Evolutionary conservation across 164 flowering plant genomes (phyloP).

Genomic region (Aristolochia fimbriata): DNA sequence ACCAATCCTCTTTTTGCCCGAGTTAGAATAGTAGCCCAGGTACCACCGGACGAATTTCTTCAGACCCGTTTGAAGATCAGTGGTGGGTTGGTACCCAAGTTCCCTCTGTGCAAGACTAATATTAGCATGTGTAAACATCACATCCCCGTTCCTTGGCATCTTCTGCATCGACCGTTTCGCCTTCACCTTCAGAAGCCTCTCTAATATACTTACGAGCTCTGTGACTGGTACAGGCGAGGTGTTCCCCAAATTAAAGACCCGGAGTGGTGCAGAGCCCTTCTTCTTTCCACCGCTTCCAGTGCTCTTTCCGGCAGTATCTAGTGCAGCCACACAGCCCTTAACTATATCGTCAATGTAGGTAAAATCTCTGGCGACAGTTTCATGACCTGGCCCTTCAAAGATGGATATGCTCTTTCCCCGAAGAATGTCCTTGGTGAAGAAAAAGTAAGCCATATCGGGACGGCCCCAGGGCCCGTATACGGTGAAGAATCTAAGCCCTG

Average conservation of each 20-base stretch:
- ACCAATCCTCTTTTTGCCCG: slow-evolving; percentile 48
- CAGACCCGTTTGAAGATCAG: slow-evolving; percentile 82
- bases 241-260: slow-evolving; percentile 78
- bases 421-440: slow-evolving; percentile 77
- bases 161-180: slow-evolving; percentile 61
- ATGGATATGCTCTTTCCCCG: slow-evolving; percentile 61
- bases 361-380: slow-evolving; percentile 86
- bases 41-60: slow-evolving; percentile 80
- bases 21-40: slow-evolving; percentile 40
- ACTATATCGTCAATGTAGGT: slow-evolving; percentile 82
- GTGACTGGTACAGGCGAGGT: slow-evolving; percentile 73
- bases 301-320: slow-evolving; percentile 73
- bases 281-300: slow-evolving; percentile 94
- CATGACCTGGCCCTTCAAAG: slow-evolving; percentile 70
- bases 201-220: slow-evolving; percentile 74
- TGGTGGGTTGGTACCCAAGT: slow-evolving; percentile 77
- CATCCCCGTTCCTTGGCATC: slow-evolving; percentile 95
- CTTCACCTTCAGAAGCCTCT: slow-evolving; percentile 71
- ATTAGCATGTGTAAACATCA: slow-evolving; percentile 82
- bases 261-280: slow-evolving; percentile 67
- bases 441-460: slow-evolving; percentile 95
- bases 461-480: slow-evolving; percentile 97
- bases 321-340: slow-evolving; percentile 51
- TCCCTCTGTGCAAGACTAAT: slow-evolving; percentile 74
- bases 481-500: slow-evolving; percentile 84